These are phyloP conservation scores for Astrephomene gubernaculifera DNA, from an alignment of 139 green algal genomes.

Conservation along the genomic window DNA sequence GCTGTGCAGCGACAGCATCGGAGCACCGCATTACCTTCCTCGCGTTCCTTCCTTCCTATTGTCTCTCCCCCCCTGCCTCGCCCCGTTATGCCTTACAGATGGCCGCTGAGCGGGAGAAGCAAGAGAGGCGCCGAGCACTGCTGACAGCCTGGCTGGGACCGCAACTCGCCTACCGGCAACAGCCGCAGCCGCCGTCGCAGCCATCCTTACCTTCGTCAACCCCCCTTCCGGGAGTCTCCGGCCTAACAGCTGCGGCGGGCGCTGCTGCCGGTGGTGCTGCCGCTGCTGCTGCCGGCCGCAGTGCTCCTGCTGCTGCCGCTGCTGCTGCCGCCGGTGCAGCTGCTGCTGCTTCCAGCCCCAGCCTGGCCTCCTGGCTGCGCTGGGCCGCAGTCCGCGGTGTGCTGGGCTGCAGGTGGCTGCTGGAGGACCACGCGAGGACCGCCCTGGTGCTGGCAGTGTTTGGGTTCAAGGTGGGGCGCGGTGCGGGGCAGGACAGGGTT, in stretches of 20 bases:
- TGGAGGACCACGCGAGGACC: constrained; percentile 74
- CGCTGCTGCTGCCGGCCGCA: not conserved
- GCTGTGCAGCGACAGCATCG: too few relatives aligned
- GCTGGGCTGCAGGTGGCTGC: constrained; percentile 48
- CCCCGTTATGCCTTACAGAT: not conserved
- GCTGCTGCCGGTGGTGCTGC: not conserved
- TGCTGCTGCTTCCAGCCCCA: too few relatives aligned
- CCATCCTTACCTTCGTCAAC: too few relatives aligned
- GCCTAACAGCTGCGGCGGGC: not conserved
- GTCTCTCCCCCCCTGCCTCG: not conserved
- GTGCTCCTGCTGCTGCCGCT: not conserved
- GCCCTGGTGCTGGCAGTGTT: constrained; percentile 89
- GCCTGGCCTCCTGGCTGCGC: not conserved
- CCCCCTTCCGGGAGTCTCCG: too few relatives aligned
- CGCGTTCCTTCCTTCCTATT: too few relatives aligned
- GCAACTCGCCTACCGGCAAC: too few relatives aligned
- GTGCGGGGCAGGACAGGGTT: not conserved
- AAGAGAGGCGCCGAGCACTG: not conserved
- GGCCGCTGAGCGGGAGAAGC: constrained; percentile 8
- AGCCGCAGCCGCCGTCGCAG: too few relatives aligned
- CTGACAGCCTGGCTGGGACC: not conserved
- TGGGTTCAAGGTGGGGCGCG: constrained; percentile 82
- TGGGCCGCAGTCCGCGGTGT: not conserved
- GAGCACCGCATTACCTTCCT: too few relatives aligned
- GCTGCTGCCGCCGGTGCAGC: constrained; percentile 35